Evolutionary conservation across 768 basidiomycete genomes (phyloP).

Genomic region (Phlebiopsis flavidoalba): DNA sequence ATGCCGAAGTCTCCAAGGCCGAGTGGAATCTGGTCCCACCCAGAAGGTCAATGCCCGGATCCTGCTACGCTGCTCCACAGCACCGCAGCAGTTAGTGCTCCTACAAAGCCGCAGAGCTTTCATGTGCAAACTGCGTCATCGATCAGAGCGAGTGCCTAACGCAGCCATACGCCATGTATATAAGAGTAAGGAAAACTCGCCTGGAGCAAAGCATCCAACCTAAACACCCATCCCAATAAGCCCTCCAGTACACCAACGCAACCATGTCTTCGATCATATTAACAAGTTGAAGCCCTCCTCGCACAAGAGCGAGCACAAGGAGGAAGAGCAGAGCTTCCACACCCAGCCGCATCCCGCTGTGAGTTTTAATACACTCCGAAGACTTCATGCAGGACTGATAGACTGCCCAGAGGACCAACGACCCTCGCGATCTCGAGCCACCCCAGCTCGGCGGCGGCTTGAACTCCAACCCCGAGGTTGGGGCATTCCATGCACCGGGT

Average conservation of each 20-base stretch:
- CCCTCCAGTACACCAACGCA: not conserved
- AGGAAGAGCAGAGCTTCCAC: constrained; percentile 36
- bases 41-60: not conserved
- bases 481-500: constrained; percentile 44
- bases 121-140: constrained; percentile 4
- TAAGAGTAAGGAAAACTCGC: not conserved
- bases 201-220: not conserved
- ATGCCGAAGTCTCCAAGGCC: too few relatives aligned
- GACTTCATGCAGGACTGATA: not conserved
- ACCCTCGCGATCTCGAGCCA: constrained; percentile 48
- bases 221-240: not conserved
- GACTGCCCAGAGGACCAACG: constrained; percentile 48
- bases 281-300: constrained; percentile 7
- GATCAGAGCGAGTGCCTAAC: not conserved
- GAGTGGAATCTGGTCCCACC: too few relatives aligned
- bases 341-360: constrained; percentile 65
- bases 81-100: not conserved
- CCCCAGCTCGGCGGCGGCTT: constrained; percentile 32
- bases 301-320: constrained; percentile 8
- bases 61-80: not conserved
- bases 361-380: constrained; percentile 15
- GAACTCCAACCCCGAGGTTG: constrained; percentile 32
- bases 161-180: not conserved
- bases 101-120: not conserved
- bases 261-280: constrained; percentile 5